These are phyloP conservation scores for Colletotrichum magnum DNA, from an alignment of 2,329 filamentous ascomycete species.

Conservation along the genomic window DNA sequence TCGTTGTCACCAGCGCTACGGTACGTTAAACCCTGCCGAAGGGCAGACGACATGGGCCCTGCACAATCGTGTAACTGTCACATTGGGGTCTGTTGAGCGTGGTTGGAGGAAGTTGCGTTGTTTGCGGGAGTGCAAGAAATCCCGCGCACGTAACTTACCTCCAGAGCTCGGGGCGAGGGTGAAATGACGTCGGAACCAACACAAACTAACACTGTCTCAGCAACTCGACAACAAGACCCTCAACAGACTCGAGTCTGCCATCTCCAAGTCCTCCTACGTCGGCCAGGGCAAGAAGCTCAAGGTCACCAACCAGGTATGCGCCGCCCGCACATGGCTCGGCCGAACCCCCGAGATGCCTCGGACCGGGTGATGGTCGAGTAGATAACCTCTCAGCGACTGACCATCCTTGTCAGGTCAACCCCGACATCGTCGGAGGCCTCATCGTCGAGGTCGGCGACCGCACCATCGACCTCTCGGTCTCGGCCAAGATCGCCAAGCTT, in stretches of 20 bases:
- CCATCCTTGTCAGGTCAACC: constrained; percentile 77
- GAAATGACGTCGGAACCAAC: neutral
- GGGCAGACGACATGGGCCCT: neutral
- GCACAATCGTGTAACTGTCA: neutral
- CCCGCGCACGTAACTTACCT: neutral
- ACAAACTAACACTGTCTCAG: constrained; percentile 59
- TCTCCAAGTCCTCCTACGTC: constrained; percentile 90
- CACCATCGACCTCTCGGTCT: constrained; percentile 97
- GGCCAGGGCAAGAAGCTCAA: constrained; percentile 97
- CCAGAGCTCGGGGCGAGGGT: neutral
- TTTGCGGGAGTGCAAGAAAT: neutral
- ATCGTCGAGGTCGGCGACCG: constrained; percentile 97
- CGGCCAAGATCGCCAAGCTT: constrained; percentile 94
- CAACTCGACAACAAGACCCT: constrained; percentile 90
- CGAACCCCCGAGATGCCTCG: neutral
- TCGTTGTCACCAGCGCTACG: constrained; percentile 90
- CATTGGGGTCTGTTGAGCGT: neutral
- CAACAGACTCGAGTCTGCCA: constrained; percentile 85
- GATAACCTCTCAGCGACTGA: neutral
- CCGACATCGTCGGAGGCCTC: constrained; percentile 93
- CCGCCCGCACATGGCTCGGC: constrained; percentile 44
- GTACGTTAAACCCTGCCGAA: constrained; percentile 65
- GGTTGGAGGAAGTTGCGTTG: neutral
- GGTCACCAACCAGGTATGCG: constrained; percentile 85
- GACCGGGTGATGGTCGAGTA: neutral